Base-by-base conservation (phyloP, 495 filamentous ascomycete species). In the Ramalina intermedia region DNA sequence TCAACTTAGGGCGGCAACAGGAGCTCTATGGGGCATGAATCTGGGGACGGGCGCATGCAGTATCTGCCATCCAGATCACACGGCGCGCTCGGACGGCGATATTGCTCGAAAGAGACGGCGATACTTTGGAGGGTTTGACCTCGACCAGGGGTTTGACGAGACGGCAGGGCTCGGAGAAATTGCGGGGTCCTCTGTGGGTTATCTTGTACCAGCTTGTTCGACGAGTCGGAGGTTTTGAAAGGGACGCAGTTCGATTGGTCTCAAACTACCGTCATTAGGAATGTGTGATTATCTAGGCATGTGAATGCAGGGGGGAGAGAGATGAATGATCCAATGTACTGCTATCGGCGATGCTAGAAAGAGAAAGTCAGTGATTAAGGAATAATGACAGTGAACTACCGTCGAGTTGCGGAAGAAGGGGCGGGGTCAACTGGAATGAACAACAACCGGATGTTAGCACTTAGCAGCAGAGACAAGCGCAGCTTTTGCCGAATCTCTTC, bases 401-500 rank as follows among this genome's bases (percentile, higher is more conserved):
- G n/a, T 44, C 41, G 21, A 26, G 21, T 16, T 6, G 21, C 17
- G 14, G 41, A 44, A 44, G 41, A 43, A 26, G 41, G 41, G 38
- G n/a, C 38, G n/a, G n/a, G 38, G 38, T 41, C 6, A 21, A 41
- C 12, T 41, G 46, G 45, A 54, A 55, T 50, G 37, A 36, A 46
- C 41, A 29, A 24, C 23, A 24, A 4, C 23, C 23, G 23, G 23
- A 24, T 24, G 18, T 20, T 20, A 20, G 18, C 18, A 20, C 18
- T 37, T 43, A 50, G 43, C 39, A 41, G 43, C 43, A 41, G 13
- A 24, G 13, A 24, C 42, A 39, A 48, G 49, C 43, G 43, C 52
- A 54, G 48, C 42, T 55, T 50, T 50, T 55, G 52, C 52, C 52
- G 52, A 55, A 24, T 4, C 39, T 37, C 41, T 41, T 41, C 6